Evolutionary conservation across 768 basidiomycete species (phyloP).

Genomic region (Boletus rex-veris): DNA sequence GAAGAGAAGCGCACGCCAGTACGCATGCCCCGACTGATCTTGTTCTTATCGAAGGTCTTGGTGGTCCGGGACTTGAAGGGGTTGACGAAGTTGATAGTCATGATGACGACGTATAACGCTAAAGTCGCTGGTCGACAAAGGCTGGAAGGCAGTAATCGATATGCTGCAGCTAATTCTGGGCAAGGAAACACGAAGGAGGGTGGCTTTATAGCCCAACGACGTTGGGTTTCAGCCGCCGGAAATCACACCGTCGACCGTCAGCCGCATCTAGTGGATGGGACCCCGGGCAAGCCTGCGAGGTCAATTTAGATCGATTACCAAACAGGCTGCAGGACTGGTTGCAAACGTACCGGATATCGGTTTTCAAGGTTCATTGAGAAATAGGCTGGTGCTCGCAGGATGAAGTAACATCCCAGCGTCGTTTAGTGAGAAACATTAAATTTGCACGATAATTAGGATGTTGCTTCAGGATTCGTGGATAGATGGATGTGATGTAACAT

Average conservation of each 20-base stretch:
- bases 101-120: conserved; percentile 4
- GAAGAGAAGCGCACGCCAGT: background rate
- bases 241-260: conserved; percentile 11
- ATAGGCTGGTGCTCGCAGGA: background rate
- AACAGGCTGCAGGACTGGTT: background rate
- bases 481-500: too few relatives aligned
- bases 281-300: background rate
- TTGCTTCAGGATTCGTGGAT: too few relatives aligned
- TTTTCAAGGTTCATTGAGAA: background rate
- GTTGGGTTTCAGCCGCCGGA: conserved; percentile 5
- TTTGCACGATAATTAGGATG: too few relatives aligned
- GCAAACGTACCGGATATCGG: background rate
- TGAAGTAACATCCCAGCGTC: background rate
- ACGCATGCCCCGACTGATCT: background rate
- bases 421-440: background rate
- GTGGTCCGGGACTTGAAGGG: conserved; percentile 12
- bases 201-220: conserved; percentile 8
- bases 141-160: background rate
- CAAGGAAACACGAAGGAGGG: background rate
- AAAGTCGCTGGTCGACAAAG: conserved; percentile 1
- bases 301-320: background rate
- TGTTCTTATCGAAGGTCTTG: conserved; percentile 4
- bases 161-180: background rate
- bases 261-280: conserved; percentile 1
- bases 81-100: conserved; percentile 10